Evolutionary conservation across 2,329 filamentous ascomycete genomes (phyloP), one percentile per base, ranked within the genome.

Genomic region (Diaporthe longicolla): DNA sequence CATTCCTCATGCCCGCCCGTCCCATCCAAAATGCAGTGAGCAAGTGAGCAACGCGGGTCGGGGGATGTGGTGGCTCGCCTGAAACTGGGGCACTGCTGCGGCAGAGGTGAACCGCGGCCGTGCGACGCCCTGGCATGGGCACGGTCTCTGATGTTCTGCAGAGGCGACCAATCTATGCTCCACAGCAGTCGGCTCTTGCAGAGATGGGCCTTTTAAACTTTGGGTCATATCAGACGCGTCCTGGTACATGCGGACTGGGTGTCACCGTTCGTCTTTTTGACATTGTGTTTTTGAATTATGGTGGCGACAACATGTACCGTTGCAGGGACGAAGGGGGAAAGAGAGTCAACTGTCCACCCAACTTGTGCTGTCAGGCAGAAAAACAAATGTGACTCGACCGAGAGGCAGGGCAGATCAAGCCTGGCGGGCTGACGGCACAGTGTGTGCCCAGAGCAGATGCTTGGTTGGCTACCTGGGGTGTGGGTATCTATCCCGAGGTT

Each of bases 21-120:
- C 32, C 57, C 69, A 58, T 71, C 48, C 57, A 17, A 63, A 54
- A 71, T 63, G 57, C 70, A 54, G 4, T 54, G 70, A 32, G 57
- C 54, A 71, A 54, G 45, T 71, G 57, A 61, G 45, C 70, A 45
- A 35, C 57, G 29, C 63, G 48, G 63, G 63, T 68, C 48, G 63
- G 48, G 32, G 45, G 63, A 66, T 37, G 63, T 52, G 63, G 63
- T 66, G 63, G 63, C 45, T 68, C 63, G 63, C 45, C 63, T 68
- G 63, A 68, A 68, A 68, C 63, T 52, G 48, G 63, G 61, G 61
- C 63, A 68, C 48, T 68, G 48, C 63, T 54, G 48, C 48, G 63
- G 63, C 63, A 68, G 32, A 68, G 63, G 63, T 40, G 63, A 68
- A 54, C 63, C 63, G 63, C 19, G 63, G 63, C 63, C 48, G 63